Evolutionary conservation across 2,329 filamentous ascomycete species (phyloP), one percentile per base, ranked within the genome.

Genomic region (Escovopsis sp.): DNA sequence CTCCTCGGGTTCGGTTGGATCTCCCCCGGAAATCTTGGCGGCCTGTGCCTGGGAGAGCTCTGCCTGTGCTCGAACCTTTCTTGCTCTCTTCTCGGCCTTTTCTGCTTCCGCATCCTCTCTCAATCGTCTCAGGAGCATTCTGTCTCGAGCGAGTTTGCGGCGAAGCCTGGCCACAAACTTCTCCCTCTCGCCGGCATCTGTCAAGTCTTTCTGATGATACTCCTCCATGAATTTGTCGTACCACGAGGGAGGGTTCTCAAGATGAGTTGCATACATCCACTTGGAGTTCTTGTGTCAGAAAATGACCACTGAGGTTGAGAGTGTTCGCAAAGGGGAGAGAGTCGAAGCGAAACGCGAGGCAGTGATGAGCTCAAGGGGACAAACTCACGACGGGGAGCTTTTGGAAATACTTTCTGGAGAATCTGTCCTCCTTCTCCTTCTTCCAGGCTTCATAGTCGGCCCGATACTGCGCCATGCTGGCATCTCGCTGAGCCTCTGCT

Each of bases 321-420:
- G n/a, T n/a, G 25, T 24, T 37, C 20, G 10, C 11, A 37, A 7
- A 34, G 12, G 32, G 13, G 12, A 14, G 9, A 34, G 11, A 34
- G 32, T 11, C 12, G 9, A 11, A 33, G 10, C 12, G 14, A 11
- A 11, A 33, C 12, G 31, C 12, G 20, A 37, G 13, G 13, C 15
- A 38, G n/a, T 7, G 6, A 6, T 27, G 25, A 27, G 5, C 25
- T 27, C 25, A 27, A 13, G 24, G 16, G 36, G 25, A 24, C 11
- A 20, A n/a, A 14, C 13, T 35, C 15, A 40, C 40, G 20, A 42
- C 27, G 7, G 43, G 41, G 12, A 40, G 35, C 35, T 45, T 45
- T 29, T 10, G 39, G 13, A 45, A 45, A 8, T 43, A 45, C 35
- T 15, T 43, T 12, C 31, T 14, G 2, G 43, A 41, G 27, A 45